Evolutionary conservation across 768 basidiomycete genomes (phyloP), one percentile per base, ranked within the genome.

Genomic region (Tulasnella sp.): DNA sequence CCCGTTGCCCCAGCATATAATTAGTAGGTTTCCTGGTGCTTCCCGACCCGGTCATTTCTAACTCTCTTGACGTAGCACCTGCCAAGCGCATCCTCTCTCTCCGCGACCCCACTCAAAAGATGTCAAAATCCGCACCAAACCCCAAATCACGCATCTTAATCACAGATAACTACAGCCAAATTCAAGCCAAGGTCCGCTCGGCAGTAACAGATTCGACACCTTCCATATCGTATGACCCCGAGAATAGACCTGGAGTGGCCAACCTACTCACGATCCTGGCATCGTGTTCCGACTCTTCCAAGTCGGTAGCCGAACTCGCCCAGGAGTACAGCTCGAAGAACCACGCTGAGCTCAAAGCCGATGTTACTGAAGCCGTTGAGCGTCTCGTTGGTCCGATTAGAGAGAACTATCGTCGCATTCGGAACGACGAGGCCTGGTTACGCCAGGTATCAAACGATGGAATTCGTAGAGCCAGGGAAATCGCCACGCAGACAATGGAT

Each of bases 121-220:
- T 99, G 96, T 98, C 96, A 46, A 98, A 98, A 84, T 98, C 96
- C 0, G 88, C 94, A 0, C 91, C 91, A 0, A 90, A 94, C 82
- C 78, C 89, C 0, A 84, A 89, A 20, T 96, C 95, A 0, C 92
- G 96, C 35, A 95, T 98, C 82, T 88, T 94, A 77, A 87, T 99
- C 51, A 96, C 93, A 35, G 96, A 98, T 82, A 84, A 89, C 0
- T 83, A 88, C 13, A 81, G 84, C 0, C 84, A 89, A 82, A 94
- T 97, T 69, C 82, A 83, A 70, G 82, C 86, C 35, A 98, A 97
- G 83, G 88, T 98, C 77, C 90, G 91, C 26, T 85, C 87, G 7
- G 93, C 96, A 0, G 92, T 96, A 1, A 98, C 96, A 0, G 97
- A 98, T 83, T 93, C 94, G 0, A 88, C 88, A 15, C 83, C 83